Evolutionary conservation across 192 early-diverging fungal genomes (phyloP), one percentile per base, ranked within the genome.

Genomic region (Phycomyces blakesleeanus): DNA sequence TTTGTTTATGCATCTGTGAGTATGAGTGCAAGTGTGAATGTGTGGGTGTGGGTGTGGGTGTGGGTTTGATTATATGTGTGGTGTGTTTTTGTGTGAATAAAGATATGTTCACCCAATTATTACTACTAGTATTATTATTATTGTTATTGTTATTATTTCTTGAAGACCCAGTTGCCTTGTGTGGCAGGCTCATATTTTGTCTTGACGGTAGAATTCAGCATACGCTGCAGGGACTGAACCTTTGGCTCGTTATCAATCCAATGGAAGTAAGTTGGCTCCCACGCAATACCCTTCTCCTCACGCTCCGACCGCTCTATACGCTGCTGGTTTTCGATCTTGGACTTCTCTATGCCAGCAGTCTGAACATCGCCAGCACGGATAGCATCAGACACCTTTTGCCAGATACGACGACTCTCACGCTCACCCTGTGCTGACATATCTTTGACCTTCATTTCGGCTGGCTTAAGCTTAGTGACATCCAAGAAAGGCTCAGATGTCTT

Each of bases 321-420:
- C 72, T 89, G 86, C 15, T 75, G 69, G 34, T 86, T 83, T 61
- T 89, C 88, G 21, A 89, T 84, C 42, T 66, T 79, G 7, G 79
- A 73, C 76, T 91, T 91, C 61, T 87, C 80, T 27, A 68, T 62
- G 5, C 85, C 82, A 1, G 89, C 89, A 0, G 77, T 77, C 12
- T 80, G 72, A 58, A 82, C 85, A 76, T 89, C 84, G 47, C 83
- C 85, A 27, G 69, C 69, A 52, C 70, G 73, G 29, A 91, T 82
- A 2, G 89, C 86, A 20, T 88, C 76, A 0, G 87, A 76, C 8
- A 91, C 87, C 58, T 76, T 72, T 47, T 82, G 70, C 89, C 89
- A 91, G 24, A 91, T 77, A 20, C 74, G 77, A 59, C 85, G 86
- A 55, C 83, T 85, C 59, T 91, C 89, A 34, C 88, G 58, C 21